Base-by-base conservation (phyloP, 2,329 filamentous ascomycete genomes). In the Sphaerostilbella broomeana region DNA sequence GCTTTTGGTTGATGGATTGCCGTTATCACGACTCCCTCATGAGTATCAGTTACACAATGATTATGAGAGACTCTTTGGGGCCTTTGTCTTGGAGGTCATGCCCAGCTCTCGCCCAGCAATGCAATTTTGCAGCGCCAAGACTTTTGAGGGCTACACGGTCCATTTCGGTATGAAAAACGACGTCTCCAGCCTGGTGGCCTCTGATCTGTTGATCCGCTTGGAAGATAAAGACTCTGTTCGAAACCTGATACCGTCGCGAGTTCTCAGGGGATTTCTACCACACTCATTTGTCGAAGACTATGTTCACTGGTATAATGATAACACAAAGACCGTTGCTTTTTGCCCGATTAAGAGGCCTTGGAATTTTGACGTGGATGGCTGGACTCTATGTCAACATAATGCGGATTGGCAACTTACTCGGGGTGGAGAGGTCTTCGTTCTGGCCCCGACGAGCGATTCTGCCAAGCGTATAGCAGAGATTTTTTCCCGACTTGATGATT, bases 1-100 rank as follows among this genome's bases (percentile, higher is more conserved):
- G 16, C 55, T 80, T 0, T 59, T 76, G 0, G 64, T 79, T 0
- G 61, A 77, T 40, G 72, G 73, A 0, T 27, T 56, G 2, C 73
- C 70, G 0, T 47, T 78, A 0, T 53, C 63, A 6, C 61, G 66
- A 3, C 58, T 77, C 0, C 73, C 73, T 0, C 3, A 8, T 0
- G 42, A 62, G 0, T 79, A 72, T 38, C 55, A 65, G 22, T 8
- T 11, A 0, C 57, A 72, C 32, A n/a, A 49, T 0, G 55, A 55
- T 2, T 77, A 71, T 46, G 7, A 6, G 0, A 47, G 51, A 0
- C 49, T 77, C 0, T 75, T 78, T 50, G 62, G 65, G 1, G 40
- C 48, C 7, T 51, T 56, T 0, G 32, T 55, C 0, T 34, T 75
- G 3, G 65, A 72, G n/a, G 64, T 73, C 2, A 58, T 65, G 49